These are phyloP conservation scores for Solanum etuberosum DNA, from an alignment of 257 asterid genomes.

Conservation along the genomic window DNA sequence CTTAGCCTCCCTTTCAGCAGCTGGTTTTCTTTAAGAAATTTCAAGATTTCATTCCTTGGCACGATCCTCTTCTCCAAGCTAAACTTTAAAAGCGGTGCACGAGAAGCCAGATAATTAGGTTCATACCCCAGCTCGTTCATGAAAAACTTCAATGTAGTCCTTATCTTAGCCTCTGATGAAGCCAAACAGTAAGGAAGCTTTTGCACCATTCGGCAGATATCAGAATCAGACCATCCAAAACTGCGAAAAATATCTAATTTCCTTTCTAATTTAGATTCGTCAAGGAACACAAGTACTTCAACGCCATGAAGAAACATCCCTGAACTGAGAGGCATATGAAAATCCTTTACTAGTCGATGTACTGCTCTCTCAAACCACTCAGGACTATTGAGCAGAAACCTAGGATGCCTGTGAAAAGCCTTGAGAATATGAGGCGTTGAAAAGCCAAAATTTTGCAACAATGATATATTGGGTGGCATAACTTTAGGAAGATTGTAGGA, in stretches of 20 bases:
- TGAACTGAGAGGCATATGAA: not conserved
- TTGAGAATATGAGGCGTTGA: not conserved
- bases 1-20: not conserved
- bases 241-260: not conserved
- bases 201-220: not conserved
- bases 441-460: not conserved
- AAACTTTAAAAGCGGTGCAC: not conserved
- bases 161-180: not conserved
- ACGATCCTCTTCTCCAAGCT: not conserved
- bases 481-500: not conserved
- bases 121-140: not conserved
- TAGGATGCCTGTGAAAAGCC: not conserved
- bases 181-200: not conserved
- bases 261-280: not conserved
- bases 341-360: not conserved
- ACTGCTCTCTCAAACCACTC: not conserved
- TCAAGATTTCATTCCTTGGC: not conserved
- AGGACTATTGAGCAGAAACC: not conserved
- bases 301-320: conserved; percentile 1
- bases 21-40: not conserved
- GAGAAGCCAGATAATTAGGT: not conserved
- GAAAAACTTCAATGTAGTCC: not conserved
- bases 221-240: conserved; percentile 4
- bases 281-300: not conserved
- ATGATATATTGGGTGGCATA: not conserved